phyloP scores from a whole-genome alignment of 257 asterid species.

The Penstemon barbatus region DNA sequence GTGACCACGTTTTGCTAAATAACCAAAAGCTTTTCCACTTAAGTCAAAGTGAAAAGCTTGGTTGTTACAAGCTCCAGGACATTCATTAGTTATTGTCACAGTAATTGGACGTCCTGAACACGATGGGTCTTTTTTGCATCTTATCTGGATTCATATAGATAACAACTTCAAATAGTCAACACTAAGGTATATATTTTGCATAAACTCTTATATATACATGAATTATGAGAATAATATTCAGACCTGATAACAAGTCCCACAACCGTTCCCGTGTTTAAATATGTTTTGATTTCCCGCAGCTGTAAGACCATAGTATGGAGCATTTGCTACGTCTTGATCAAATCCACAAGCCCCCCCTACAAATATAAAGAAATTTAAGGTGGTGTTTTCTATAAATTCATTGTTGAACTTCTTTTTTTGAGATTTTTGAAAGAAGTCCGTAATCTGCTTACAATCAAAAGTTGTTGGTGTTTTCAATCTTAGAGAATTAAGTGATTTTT shows the following conservation, averaged over 20 bases:
- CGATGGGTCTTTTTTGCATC: too few species aligned
- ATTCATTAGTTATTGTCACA: slow-evolving; percentile 26
- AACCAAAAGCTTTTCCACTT: slow-evolving; percentile 27
- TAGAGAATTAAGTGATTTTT: too few species aligned
- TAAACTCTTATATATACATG: too few species aligned
- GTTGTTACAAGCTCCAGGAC: slow-evolving; percentile 27
- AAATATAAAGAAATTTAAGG: neutral
- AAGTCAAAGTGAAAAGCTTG: slow-evolving; percentile 33
- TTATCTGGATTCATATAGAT: too few species aligned
- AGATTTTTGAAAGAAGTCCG: too few species aligned
- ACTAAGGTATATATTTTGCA: too few species aligned
- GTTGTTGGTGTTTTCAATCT: too few species aligned
- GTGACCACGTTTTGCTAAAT: slow-evolving; percentile 31
- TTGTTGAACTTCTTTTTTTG: too few species aligned
- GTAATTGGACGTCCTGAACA: neutral
- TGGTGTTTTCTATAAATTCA: too few species aligned
- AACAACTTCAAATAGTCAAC: too few species aligned
- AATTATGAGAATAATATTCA: too few species aligned
- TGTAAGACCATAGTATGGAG: slow-evolving; percentile 22
- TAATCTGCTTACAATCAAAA: too few species aligned
- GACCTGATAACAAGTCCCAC: slow-evolving; percentile 40
- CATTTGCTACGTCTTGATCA: slow-evolving; percentile 15
- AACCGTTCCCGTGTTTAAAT: slow-evolving; percentile 31
- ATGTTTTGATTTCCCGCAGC: slow-evolving; percentile 30
- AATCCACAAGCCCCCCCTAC: slow-evolving; percentile 38